Conservation (phyloP, 148 eudicot genomes). For the Heliosperma pusillum region DNA sequence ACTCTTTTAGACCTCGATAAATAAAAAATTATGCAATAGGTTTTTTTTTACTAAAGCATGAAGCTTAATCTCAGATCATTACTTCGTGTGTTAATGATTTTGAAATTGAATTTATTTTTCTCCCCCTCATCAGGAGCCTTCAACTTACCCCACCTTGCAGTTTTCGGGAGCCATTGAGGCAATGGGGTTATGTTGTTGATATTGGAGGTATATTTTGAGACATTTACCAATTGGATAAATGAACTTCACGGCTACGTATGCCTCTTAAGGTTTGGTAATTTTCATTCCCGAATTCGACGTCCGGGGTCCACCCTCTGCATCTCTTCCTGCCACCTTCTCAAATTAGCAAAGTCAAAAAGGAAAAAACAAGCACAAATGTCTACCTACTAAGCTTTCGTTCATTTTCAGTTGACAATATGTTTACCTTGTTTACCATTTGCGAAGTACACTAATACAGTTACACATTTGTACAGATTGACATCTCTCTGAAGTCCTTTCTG, state of each 20-base stretch:
- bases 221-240: background rate
- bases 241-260: background rate
- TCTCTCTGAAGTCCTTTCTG: background rate
- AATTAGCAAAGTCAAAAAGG: background rate
- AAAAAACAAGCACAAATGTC: background rate
- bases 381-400: background rate
- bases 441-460: background rate
- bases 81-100: too few species aligned
- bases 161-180: too few species aligned
- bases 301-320: background rate
- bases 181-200: too few species aligned
- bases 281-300: background rate
- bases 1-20: too few species aligned
- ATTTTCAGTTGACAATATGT: background rate
- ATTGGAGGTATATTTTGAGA: too few species aligned
- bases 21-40: too few species aligned
- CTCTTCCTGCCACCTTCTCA: background rate
- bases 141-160: too few species aligned
- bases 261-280: background rate
- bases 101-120: too few species aligned
- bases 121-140: too few species aligned
- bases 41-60: too few species aligned
- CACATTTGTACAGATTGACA: background rate
- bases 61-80: too few species aligned
- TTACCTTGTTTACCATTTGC: background rate